Conservation (phyloP, 805 yeast species). For the Priceomyces fermenticarens region DNA sequence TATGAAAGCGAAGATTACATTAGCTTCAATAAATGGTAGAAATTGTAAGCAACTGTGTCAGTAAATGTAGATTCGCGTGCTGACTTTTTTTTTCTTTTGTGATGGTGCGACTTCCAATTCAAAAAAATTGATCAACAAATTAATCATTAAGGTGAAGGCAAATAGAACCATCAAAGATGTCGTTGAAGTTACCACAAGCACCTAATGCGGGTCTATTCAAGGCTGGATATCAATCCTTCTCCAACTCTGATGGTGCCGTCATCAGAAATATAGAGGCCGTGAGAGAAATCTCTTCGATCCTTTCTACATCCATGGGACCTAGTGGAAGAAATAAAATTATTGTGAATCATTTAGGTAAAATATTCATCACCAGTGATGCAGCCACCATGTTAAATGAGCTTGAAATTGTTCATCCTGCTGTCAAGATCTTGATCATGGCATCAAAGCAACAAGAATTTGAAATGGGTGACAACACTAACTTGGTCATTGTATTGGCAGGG, state of each 20-base stretch:
- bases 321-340: constrained; percentile 96
- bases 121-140: too few species aligned
- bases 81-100: too few species aligned
- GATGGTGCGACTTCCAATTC: too few species aligned
- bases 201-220: constrained; percentile 93
- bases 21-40: too few species aligned
- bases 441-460: constrained; percentile 95
- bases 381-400: constrained; percentile 93
- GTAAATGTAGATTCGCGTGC: too few species aligned
- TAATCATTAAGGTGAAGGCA: too few species aligned
- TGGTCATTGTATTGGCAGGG: constrained; percentile 90
- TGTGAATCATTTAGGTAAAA: constrained; percentile 81
- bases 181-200: constrained; percentile 85
- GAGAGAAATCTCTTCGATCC: constrained; percentile 87
- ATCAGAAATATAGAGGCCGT: constrained; percentile 91
- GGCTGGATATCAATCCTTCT: constrained; percentile 86
- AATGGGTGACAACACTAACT: constrained; percentile 95
- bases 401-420: constrained; percentile 96
- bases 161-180: constrained; percentile 47
- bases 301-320: constrained; percentile 94
- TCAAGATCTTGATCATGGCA: constrained; percentile 92
- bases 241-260: constrained; percentile 92
- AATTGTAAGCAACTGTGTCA: too few species aligned
- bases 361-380: constrained; percentile 94
- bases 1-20: too few species aligned